Conservation (phyloP, 2,329 filamentous ascomycete species). For the Huntiella decipiens region DNA sequence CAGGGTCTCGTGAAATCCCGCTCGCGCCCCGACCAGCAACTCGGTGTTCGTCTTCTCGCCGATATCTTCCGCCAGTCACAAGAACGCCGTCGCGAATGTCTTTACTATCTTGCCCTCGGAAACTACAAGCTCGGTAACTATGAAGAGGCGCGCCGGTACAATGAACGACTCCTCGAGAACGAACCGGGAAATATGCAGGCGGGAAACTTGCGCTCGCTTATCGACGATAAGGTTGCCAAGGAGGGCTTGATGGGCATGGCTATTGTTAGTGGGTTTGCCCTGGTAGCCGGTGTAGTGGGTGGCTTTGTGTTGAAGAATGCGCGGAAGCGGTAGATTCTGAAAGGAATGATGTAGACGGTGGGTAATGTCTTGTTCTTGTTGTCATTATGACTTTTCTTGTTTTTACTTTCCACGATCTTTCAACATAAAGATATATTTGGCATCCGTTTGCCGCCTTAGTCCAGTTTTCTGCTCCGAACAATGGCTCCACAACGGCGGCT, state of each 20-base stretch:
- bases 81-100: conserved; percentile 87
- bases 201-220: conserved; percentile 63
- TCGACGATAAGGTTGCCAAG: conserved; percentile 90
- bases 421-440: too few species aligned
- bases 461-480: too few species aligned
- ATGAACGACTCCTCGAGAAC: conserved; percentile 76
- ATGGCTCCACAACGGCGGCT: too few species aligned
- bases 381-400: neutral
- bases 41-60: conserved; percentile 79
- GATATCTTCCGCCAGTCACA: conserved; percentile 91
- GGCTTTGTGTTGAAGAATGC: conserved; percentile 67
- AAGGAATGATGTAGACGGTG: neutral
- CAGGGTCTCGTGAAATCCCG: conserved; percentile 92
- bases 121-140: conserved; percentile 99
- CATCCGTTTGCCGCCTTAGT: too few species aligned
- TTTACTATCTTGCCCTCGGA: conserved; percentile 92
- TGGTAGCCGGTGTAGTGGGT: conserved; percentile 83
- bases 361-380: neutral
- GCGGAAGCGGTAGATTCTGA: conserved; percentile 29
- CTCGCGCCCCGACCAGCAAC: conserved; percentile 69
- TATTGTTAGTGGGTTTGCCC: conserved; percentile 80
- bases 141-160: conserved; percentile 82
- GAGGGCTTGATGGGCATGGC: conserved; percentile 89
- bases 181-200: conserved; percentile 87
- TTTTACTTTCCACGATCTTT: too few species aligned